These are phyloP conservation scores for Solanum lycopersicoides DNA, from an alignment of 257 asterid species.

Conservation along the genomic window DNA sequence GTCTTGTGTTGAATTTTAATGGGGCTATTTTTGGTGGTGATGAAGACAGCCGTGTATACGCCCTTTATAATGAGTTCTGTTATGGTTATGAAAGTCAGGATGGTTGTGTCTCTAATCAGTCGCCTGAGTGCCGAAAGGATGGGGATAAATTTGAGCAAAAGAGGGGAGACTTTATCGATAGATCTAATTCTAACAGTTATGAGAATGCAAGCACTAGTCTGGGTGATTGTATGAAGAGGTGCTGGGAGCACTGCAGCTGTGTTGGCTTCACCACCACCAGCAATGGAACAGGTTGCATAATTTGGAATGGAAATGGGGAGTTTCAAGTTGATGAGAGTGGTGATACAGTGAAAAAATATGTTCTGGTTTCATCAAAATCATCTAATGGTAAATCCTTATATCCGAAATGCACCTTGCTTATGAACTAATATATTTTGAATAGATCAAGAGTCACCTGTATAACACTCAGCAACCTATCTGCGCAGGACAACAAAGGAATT, in stretches of 20 bases:
- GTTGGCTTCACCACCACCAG: neutral
- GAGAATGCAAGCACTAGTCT: neutral
- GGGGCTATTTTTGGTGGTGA: neutral
- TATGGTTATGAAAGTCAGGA: neutral
- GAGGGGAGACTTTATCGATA: neutral
- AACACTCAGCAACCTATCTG: neutral
- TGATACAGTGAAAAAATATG: neutral
- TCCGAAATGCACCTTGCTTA: neutral
- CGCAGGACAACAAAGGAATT: neutral
- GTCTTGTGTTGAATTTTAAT: neutral
- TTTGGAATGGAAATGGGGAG: neutral
- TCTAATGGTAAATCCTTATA: neutral
- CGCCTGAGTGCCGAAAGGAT: conserved; percentile 5
- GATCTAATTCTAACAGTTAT: neutral
- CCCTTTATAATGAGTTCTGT: neutral
- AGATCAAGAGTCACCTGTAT: neutral
- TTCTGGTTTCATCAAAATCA: neutral
- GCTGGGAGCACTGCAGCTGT: neutral
- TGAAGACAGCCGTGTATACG: neutral
- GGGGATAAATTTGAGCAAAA: neutral
- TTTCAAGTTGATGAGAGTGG: neutral
- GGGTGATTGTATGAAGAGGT: neutral
- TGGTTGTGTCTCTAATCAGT: conserved; percentile 10
- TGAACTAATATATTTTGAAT: neutral
- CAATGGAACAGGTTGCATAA: neutral